phyloP scores from a whole-genome alignment of 768 basidiomycete species.

The Udeniomyces megalosporus region DNA sequence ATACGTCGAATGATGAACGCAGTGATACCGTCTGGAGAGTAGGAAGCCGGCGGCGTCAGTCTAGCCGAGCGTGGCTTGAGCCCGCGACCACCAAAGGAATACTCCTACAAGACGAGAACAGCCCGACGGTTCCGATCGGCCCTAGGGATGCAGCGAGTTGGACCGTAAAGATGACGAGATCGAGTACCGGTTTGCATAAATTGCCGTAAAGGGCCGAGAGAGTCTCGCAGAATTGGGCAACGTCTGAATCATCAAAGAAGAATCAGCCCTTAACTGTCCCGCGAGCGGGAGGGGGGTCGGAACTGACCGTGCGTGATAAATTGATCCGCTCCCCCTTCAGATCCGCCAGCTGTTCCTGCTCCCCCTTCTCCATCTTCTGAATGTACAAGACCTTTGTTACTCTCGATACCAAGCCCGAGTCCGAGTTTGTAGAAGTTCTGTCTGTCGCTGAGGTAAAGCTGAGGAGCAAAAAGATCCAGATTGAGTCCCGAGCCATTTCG shows the following conservation, averaged over 20 bases:
- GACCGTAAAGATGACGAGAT: constrained; percentile 77
- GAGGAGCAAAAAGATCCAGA: no score
- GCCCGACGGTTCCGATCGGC: constrained; percentile 57
- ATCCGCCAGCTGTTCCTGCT: background rate
- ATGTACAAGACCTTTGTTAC: background rate
- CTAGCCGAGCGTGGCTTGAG: background rate
- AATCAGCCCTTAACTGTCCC: no score
- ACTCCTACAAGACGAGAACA: constrained; percentile 35
- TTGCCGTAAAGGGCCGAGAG: constrained; percentile 83
- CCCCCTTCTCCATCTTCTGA: constrained; percentile 17
- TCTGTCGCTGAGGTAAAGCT: constrained; percentile 52
- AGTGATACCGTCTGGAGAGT: constrained; percentile 49
- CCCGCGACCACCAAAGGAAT: background rate
- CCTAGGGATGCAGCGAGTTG: constrained; percentile 79
- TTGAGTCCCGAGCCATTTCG: no score
- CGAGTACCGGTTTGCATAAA: constrained; percentile 69
- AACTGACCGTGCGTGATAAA: background rate
- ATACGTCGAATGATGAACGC: constrained; percentile 52
- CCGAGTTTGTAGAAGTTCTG: constrained; percentile 33
- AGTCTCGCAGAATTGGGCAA: constrained; percentile 73
- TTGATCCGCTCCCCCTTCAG: constrained; percentile 12
- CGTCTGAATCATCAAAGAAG: no score
- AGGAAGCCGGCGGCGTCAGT: background rate
- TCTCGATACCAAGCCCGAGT: constrained; percentile 24
- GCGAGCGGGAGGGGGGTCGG: no score